phyloP scores from a whole-genome alignment of 306 rosid genomes.

The Lupinus albus region DNA sequence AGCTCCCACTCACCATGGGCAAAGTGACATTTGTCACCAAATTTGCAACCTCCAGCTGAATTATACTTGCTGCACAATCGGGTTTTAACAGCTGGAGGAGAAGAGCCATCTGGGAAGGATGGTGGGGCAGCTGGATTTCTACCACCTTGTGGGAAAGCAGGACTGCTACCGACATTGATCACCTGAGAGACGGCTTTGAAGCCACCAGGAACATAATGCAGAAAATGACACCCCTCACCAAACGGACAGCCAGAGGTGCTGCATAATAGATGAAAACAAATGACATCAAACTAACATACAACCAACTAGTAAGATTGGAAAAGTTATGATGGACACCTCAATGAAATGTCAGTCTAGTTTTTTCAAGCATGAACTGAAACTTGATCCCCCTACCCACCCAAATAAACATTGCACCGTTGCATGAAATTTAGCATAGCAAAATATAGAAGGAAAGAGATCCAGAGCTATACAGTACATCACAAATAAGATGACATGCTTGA shows the following conservation, averaged over 20 bases:
- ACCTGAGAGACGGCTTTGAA: conserved; percentile 72
- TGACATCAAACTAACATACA: conserved; percentile 29
- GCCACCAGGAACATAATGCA: conserved; percentile 90
- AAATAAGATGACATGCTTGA: background rate
- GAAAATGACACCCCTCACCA: conserved; percentile 87
- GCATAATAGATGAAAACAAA: conserved; percentile 44
- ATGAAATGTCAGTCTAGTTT: background rate
- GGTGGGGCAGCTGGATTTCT: conserved; percentile 60
- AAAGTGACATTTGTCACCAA: conserved; percentile 78
- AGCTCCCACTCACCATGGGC: conserved; percentile 73
- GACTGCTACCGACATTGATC: conserved; percentile 59
- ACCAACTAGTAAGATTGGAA: conserved; percentile 4
- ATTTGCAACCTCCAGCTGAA: conserved; percentile 84
- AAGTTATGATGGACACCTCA: conserved; percentile 2
- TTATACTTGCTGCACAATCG: conserved; percentile 82
- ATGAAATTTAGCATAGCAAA: background rate
- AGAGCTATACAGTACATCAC: background rate
- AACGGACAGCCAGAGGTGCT: conserved; percentile 96
- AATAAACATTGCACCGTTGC: too few relatives aligned
- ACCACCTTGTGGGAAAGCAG: conserved; percentile 50
- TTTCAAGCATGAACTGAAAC: background rate
- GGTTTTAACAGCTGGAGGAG: conserved; percentile 77
- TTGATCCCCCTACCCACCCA: too few relatives aligned
- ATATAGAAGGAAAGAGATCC: background rate
- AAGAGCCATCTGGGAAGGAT: conserved; percentile 70